Evolutionary conservation across 345 rosid species (phyloP).

Genomic region (Corymbia maculata): DNA sequence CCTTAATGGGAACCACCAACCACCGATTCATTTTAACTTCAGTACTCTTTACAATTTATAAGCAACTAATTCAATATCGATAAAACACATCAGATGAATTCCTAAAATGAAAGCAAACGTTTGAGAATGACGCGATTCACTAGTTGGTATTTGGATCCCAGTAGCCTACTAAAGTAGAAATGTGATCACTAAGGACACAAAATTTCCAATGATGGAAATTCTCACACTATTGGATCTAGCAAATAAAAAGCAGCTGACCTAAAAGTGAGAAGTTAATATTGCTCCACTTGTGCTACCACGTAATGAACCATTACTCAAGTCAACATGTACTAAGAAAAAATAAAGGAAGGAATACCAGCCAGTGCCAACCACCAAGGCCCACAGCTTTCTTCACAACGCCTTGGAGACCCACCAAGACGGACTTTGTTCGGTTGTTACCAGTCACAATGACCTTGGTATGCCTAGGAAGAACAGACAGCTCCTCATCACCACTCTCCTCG

Average conservation of each 20-base stretch:
- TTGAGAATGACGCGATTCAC: not conserved
- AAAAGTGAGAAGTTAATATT: not conserved
- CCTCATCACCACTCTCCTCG: conserved; percentile 59
- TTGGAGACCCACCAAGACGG: conserved; percentile 56
- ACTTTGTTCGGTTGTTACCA: conserved; percentile 61
- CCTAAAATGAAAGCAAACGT: not conserved
- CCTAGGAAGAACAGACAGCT: conserved; percentile 55
- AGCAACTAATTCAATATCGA: not conserved
- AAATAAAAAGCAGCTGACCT: not conserved
- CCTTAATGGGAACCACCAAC: not conserved
- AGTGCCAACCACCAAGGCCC: conserved; percentile 75
- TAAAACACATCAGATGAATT: not conserved
- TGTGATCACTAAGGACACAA: not conserved
- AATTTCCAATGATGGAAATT: not conserved
- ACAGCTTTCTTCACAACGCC: conserved; percentile 79
- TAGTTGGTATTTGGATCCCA: not conserved
- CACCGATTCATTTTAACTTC: not conserved
- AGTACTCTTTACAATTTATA: not conserved
- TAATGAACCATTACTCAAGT: not conserved
- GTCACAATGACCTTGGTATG: conserved; percentile 65
- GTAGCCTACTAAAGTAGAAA: not conserved
- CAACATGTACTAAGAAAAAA: not conserved
- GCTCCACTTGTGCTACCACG: not conserved
- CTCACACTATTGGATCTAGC: not conserved
- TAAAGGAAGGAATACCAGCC: conserved; percentile 39